Evolutionary conservation across 805 yeast genomes (phyloP), one percentile per base, ranked within the genome.

Genomic region (Grigorovia humatica): DNA sequence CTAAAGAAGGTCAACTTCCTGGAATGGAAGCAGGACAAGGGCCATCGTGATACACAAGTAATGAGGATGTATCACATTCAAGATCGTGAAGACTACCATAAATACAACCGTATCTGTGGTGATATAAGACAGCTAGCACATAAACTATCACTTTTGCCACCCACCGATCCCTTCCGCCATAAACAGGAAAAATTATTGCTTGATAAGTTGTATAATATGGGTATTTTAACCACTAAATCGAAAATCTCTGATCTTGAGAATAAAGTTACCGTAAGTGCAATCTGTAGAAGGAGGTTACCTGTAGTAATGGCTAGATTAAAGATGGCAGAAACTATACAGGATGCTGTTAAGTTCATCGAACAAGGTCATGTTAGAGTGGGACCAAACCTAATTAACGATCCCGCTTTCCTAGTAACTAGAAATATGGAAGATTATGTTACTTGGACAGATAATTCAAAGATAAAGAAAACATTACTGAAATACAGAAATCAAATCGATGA

Each of bases 341-440:
- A 90, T 68, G 99, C 98, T 0, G 86, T 90, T 27, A 87, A 87
- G 47, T 88, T 87, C 65, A 78, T 95, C 13, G 97, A 93, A 64
- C 98, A 93, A 67, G 99, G 99, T 2, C 98, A 93, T 63, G 96
- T 93, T 2, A 78, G 99, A 59, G 96, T 93, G 7, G 99, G 99
- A 0, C 98, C 98, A 12, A 85, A 88, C 64, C 84, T 95, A 29
- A 83, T 95, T 45, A 90, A 96, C 0, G 99, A 93, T 67, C 95
- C 98, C 3, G 96, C 98, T 0, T 91, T 83, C 66, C 74, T 95
- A 60, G 93, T 93, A 5, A 91, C 97, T 1, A 78, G 96, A 65
- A 88, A 81, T 60, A 77, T 93, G 85, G 99, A 93, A 66, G 99
- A 93, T 68, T 93, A 88, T 68, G 76, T 93, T 59, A 93, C 99